Conservation (phyloP, 2,329 filamentous ascomycete species). For the Xylaria sp. region DNA sequence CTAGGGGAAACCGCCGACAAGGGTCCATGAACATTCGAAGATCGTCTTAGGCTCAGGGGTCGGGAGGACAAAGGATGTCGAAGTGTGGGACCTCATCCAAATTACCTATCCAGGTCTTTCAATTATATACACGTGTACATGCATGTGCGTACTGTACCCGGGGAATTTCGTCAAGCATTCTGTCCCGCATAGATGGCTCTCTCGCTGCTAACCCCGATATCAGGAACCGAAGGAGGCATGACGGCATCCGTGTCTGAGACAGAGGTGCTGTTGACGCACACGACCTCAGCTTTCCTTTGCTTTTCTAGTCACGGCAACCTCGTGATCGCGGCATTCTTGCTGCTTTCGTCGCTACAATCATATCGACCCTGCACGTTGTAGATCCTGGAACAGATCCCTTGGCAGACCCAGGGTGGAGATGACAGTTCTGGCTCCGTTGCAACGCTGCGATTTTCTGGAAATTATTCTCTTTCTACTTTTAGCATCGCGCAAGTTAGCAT, state of each 20-base stretch:
- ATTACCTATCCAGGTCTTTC: slow-evolving; percentile 32
- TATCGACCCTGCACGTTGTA: slow-evolving; percentile 2
- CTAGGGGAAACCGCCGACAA: slow-evolving; percentile 19
- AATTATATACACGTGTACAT: slow-evolving; percentile 33
- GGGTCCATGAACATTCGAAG: slow-evolving; percentile 31
- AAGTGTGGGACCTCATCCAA: slow-evolving; percentile 39
- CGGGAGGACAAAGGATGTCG: slow-evolving; percentile 32
- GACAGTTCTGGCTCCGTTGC: slow-evolving; percentile 21
- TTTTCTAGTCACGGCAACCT: slow-evolving; percentile 16
- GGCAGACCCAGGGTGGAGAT: slow-evolving; percentile 2
- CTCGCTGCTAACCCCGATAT: not conserved
- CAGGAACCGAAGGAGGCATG: slow-evolving; percentile 1
- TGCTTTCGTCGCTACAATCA: not conserved
- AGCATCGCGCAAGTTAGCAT: slow-evolving; percentile 31
- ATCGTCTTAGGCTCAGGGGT: slow-evolving; percentile 35
- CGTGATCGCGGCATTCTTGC: slow-evolving; percentile 4
- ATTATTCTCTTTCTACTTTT: slow-evolving; percentile 39
- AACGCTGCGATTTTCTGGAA: slow-evolving; percentile 38
- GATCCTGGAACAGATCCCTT: slow-evolving; percentile 13
- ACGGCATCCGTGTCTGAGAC: slow-evolving; percentile 33
- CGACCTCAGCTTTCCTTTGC: slow-evolving; percentile 18
- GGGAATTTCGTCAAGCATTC: not conserved
- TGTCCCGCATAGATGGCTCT: slow-evolving; percentile 1
- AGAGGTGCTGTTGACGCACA: slow-evolving; percentile 20
- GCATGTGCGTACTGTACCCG: slow-evolving; percentile 13